Evolutionary conservation across 805 yeast species (phyloP).

Genomic region (Lipomyces orientalis): DNA sequence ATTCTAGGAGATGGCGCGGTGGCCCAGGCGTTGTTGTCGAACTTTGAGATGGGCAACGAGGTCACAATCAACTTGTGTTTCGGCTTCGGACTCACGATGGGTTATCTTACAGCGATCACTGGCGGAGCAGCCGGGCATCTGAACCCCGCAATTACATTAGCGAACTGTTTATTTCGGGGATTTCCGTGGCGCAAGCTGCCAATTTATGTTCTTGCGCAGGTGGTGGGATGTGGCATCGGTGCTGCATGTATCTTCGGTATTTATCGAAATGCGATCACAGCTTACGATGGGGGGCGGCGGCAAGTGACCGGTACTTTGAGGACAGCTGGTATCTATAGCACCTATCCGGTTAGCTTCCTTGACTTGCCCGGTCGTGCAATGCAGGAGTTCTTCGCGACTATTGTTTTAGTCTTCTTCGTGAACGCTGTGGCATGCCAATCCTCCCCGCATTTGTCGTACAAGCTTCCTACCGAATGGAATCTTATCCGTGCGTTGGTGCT

Average conservation of each 20-base stretch:
- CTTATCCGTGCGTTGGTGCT: constrained; percentile 52
- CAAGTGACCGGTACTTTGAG: constrained; percentile 45
- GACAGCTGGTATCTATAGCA: constrained; percentile 55
- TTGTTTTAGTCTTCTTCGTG: constrained; percentile 54
- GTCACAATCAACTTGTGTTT: constrained; percentile 55
- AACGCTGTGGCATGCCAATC: constrained; percentile 49
- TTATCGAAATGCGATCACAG: constrained; percentile 50
- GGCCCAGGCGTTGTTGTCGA: constrained; percentile 53
- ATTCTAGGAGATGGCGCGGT: constrained; percentile 57
- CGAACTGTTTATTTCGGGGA: constrained; percentile 56
- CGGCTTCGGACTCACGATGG: constrained; percentile 62
- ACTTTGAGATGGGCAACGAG: constrained; percentile 50
- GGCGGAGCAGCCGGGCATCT: constrained; percentile 66
- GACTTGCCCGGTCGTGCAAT: constrained; percentile 54
- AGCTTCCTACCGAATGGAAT: constrained; percentile 31
- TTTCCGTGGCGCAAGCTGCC: constrained; percentile 59
- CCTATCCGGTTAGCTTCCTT: constrained; percentile 52
- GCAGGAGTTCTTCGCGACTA: constrained; percentile 55
- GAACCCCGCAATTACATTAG: constrained; percentile 59
- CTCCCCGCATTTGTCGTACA: constrained; percentile 15
- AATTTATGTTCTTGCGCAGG: constrained; percentile 54
- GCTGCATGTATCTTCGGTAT: constrained; percentile 54
- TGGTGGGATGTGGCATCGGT: constrained; percentile 57
- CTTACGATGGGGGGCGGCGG: constrained; percentile 48
- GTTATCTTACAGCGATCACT: constrained; percentile 54